These are phyloP conservation scores for Termitomyces heimii DNA, from an alignment of 768 basidiomycete species.

Conservation along the genomic window DNA sequence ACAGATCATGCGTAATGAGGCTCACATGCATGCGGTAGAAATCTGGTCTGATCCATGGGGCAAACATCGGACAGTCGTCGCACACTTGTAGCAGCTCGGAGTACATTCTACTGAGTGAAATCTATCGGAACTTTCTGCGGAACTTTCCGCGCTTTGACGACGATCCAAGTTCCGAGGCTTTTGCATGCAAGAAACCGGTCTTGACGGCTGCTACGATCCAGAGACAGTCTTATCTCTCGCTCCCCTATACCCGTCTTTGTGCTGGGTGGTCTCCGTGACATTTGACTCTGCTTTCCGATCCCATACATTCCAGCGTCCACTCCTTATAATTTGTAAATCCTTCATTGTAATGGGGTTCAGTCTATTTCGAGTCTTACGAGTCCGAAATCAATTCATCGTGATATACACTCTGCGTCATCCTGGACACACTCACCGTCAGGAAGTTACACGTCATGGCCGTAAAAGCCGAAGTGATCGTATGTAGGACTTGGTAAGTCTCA, in stretches of 20 bases:
- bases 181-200: not conserved
- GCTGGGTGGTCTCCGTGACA: not conserved
- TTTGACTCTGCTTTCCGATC: not conserved
- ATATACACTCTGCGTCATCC: not conserved
- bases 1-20: conserved; percentile 45
- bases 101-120: not conserved
- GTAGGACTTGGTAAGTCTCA: not conserved
- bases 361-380: not conserved
- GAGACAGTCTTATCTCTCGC: not conserved
- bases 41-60: conserved; percentile 83
- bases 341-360: not conserved
- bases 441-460: not conserved
- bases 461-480: not conserved
- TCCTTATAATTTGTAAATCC: no score
- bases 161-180: conserved; percentile 1
- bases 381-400: not conserved
- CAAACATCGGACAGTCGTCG: conserved; percentile 66
- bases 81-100: conserved; percentile 27
- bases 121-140: not conserved
- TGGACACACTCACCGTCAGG: not conserved
- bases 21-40: conserved; percentile 42
- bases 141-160: not conserved
- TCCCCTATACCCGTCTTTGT: not conserved
- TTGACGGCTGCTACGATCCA: not conserved
- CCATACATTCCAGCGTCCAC: not conserved